phyloP scores from a whole-genome alignment of 768 basidiomycete species.

The Leccinum sublutescens region DNA sequence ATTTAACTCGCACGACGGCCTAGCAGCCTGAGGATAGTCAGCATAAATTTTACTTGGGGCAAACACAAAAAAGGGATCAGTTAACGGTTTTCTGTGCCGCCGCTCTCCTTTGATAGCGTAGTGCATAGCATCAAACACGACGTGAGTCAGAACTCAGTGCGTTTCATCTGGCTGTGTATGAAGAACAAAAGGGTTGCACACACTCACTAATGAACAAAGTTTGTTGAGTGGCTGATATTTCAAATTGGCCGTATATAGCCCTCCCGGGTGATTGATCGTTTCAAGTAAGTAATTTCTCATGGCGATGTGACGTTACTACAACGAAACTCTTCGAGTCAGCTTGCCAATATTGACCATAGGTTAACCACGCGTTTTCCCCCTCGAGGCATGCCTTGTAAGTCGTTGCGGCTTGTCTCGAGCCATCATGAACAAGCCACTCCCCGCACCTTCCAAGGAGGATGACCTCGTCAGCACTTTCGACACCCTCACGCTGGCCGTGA shows the following conservation, averaged over 20 bases:
- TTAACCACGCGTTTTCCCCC: background rate
- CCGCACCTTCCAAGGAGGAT: conserved; percentile 7
- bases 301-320: conserved; percentile 12
- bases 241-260: background rate
- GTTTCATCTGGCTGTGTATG: conserved; percentile 42
- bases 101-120: conserved; percentile 43
- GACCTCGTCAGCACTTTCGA: conserved; percentile 36
- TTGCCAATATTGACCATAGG: conserved; percentile 15
- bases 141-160: conserved; percentile 60
- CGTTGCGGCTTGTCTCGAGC: background rate
- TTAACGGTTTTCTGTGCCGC: conserved; percentile 69
- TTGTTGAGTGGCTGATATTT: background rate
- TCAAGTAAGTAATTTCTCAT: conserved; percentile 1
- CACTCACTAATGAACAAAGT: no score
- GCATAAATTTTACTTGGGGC: no score
- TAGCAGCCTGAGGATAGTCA: background rate
- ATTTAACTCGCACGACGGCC: background rate
- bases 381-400: conserved; percentile 14
- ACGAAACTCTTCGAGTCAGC: conserved; percentile 17
- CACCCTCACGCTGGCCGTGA: conserved; percentile 24
- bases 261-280: background rate
- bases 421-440: conserved; percentile 24
- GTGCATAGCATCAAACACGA: conserved; percentile 46
- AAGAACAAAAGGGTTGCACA: background rate
- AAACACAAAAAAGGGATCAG: conserved; percentile 34